Conservation (phyloP, 2,329 filamentous ascomycete species). For the Penicillium digitatum region DNA sequence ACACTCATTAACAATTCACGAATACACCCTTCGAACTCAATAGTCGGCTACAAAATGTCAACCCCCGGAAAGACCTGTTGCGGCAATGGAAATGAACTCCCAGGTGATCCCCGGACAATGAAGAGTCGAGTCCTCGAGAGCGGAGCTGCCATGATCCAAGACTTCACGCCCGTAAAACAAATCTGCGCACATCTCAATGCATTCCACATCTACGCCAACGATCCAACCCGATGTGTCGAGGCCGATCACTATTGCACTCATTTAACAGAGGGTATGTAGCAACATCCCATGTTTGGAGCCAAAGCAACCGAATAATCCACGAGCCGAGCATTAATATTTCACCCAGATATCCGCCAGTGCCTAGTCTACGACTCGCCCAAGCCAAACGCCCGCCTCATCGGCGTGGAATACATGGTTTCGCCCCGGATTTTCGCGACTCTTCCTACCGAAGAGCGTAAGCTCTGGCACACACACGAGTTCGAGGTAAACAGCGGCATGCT, state of each 20-base stretch:
- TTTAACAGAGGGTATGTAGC: conserved; percentile 54
- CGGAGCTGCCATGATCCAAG: conserved; percentile 36
- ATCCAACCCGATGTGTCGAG: conserved; percentile 66
- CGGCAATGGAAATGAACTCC: conserved; percentile 13
- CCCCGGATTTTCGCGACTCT: conserved; percentile 64
- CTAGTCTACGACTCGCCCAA: conserved; percentile 73
- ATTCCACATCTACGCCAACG: conserved; percentile 78
- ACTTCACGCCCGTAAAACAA: conserved; percentile 66
- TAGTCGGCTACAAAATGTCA: conserved; percentile 13
- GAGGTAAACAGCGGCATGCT: conserved; percentile 46
- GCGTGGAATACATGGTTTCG: conserved; percentile 84
- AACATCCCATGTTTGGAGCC: background rate
- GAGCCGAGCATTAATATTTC: background rate
- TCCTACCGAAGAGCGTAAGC: conserved; percentile 61
- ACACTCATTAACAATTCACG: background rate
- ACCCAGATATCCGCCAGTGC: conserved; percentile 71
- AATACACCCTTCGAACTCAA: background rate
- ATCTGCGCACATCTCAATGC: conserved; percentile 82
- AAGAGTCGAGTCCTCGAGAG: conserved; percentile 40
- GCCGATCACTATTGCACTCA: conserved; percentile 83
- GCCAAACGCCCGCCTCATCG: conserved; percentile 68
- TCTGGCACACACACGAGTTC: conserved; percentile 71
- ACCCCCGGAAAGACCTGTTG: background rate
- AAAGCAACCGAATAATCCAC: background rate
- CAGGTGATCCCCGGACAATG: conserved; percentile 32